Conservation (phyloP, 179 eudicot species). For the Beta corolliflora region DNA sequence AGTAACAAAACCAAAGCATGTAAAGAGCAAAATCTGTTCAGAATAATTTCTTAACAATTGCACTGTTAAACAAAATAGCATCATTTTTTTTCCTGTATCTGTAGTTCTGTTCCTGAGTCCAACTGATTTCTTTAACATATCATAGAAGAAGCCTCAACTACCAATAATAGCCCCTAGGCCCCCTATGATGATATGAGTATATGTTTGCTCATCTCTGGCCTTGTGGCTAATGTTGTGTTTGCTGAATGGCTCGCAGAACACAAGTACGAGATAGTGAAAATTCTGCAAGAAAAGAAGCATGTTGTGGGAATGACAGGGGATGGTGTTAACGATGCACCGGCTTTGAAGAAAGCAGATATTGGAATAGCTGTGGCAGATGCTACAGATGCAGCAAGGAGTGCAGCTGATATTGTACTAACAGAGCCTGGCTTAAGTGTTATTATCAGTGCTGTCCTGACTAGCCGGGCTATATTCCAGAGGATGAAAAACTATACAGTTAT, state of each 20-base stretch:
- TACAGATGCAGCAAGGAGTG: conserved; percentile 84
- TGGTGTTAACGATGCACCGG: conserved; percentile 89
- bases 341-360: conserved; percentile 77
- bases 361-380: conserved; percentile 87
- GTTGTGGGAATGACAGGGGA: conserved; percentile 87
- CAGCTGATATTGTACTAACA: conserved; percentile 72
- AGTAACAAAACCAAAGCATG: not conserved
- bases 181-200: not conserved
- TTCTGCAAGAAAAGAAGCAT: conserved; percentile 72
- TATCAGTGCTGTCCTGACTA: conserved; percentile 75
- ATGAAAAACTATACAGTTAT: conserved; percentile 74
- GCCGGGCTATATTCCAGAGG: conserved; percentile 77
- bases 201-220: not conserved
- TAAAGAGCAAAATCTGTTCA: not conserved
- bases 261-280: conserved; percentile 79
- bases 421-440: conserved; percentile 84
- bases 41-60: not conserved
- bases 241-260: conserved; percentile 43
- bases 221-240: conserved; percentile 19
- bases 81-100: not conserved
- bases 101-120: not conserved
- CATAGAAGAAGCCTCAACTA: not conserved
- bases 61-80: not conserved
- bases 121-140: not conserved
- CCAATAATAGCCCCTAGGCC: not conserved